Conservation (phyloP, 2,329 filamentous ascomycete genomes). For the Botrytis medusae region DNA sequence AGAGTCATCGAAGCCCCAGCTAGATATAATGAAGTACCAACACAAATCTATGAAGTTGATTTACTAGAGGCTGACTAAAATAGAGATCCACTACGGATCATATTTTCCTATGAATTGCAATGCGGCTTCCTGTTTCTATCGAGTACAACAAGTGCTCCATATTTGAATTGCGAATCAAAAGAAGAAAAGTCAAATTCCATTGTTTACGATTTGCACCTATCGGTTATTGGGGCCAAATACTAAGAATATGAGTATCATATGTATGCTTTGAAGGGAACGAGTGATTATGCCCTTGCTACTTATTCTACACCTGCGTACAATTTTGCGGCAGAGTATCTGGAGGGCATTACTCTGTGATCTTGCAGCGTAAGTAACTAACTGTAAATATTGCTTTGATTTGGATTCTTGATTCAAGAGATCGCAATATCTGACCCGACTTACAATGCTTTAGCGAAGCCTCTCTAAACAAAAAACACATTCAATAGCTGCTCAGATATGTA, state of each 20-base stretch:
- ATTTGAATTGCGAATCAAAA: too few species aligned
- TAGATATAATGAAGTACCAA: not conserved
- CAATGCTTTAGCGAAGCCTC: not conserved
- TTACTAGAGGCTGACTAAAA: too few species aligned
- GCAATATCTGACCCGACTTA: not conserved
- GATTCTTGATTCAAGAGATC: not conserved
- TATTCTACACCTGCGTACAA: not conserved
- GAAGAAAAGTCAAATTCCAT: too few species aligned
- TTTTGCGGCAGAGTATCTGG: not conserved
- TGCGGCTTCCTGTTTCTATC: too few species aligned
- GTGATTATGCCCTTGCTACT: not conserved
- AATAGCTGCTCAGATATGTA: not conserved
- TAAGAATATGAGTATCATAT: not conserved
- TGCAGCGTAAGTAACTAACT: not conserved
- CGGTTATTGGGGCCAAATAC: not conserved
- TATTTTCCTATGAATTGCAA: too few species aligned
- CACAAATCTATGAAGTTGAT: not conserved
- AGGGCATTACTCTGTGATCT: not conserved
- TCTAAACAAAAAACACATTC: not conserved
- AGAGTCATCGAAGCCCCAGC: not conserved
- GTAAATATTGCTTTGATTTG: not conserved
- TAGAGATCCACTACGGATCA: too few species aligned
- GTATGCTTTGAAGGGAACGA: not conserved
- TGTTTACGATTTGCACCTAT: not conserved
- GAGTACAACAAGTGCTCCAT: too few species aligned